Percentiles rank a stretch among this genome's conserved stretches.
phyloP scores from a whole-genome alignment of 1,284 basidiomycete genomes.

The Moniliella sp. region DNA sequence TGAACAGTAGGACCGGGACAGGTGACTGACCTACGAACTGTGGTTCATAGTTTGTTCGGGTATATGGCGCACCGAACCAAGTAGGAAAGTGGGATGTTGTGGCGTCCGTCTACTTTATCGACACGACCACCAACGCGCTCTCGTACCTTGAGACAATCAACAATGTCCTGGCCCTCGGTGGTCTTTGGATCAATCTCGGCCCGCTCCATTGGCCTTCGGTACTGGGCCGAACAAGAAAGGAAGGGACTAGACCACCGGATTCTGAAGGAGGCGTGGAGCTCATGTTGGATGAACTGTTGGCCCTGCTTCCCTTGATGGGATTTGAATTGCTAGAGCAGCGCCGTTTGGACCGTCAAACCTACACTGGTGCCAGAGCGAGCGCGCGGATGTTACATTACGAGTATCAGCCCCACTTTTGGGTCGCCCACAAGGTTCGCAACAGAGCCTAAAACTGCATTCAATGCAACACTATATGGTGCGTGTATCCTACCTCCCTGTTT shows the following conservation, averaged over 20 bases:
- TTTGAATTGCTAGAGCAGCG: slow-evolving; percentile 65
- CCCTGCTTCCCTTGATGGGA: slow-evolving; percentile 51
- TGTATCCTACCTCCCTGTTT: too few species aligned
- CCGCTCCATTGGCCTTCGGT: slow-evolving; percentile 67
- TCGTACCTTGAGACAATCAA: slow-evolving; percentile 28
- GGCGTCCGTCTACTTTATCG: slow-evolving; percentile 90
- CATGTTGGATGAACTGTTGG: slow-evolving; percentile 65
- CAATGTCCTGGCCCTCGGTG: slow-evolving; percentile 15
- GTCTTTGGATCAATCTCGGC: slow-evolving; percentile 39
- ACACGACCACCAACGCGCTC: slow-evolving; percentile 44
- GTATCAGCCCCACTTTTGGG: slow-evolving; percentile 44
- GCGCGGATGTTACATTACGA: slow-evolving; percentile 68
- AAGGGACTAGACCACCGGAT: too few species aligned
- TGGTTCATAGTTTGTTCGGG: slow-evolving; percentile 9
- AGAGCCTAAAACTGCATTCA: too few species aligned
- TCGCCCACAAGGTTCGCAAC: slow-evolving; percentile 24
- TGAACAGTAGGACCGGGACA: too few species aligned
- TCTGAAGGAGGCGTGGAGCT: too few species aligned
- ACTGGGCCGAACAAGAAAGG: slow-evolving; percentile 61
- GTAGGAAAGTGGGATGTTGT: slow-evolving; percentile 63
- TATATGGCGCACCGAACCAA: slow-evolving; percentile 39
- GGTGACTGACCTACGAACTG: slow-evolving; percentile 22
- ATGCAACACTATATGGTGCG: too few species aligned
- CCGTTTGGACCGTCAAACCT: slow-evolving; percentile 53
- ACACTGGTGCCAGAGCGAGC: slow-evolving; percentile 63